These are phyloP conservation scores for Kwoniella europaea DNA, from an alignment of 768 basidiomycete genomes.

Conservation along the genomic window DNA sequence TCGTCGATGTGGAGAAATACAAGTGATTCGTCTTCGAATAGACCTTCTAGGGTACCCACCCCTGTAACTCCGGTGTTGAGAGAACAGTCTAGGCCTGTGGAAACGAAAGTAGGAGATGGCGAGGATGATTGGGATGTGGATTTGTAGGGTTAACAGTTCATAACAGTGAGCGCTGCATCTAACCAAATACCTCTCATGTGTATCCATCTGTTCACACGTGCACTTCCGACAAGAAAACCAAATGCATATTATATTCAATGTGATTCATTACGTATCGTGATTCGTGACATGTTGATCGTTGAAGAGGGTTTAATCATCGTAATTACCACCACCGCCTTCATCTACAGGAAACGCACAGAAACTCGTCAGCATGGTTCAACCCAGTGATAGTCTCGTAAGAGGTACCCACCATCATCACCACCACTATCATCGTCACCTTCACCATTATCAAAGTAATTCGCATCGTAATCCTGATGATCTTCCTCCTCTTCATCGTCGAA, in stretches of 20 bases:
- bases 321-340: constrained; percentile 32
- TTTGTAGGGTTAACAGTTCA: background rate
- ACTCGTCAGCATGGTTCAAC: background rate
- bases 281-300: background rate
- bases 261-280: background rate
- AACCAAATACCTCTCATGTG: background rate
- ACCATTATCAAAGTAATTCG: constrained; percentile 55
- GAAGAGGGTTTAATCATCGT: constrained; percentile 29
- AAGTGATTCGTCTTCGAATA: background rate
- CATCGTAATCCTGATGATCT: constrained; percentile 54
- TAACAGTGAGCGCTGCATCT: background rate
- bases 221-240: background rate
- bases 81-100: constrained; percentile 1
- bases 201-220: background rate
- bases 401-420: constrained; percentile 44
- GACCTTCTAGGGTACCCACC: constrained; percentile 19
- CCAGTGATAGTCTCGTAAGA: background rate
- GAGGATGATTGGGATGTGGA: constrained; percentile 31
- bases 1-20: constrained; percentile 5
- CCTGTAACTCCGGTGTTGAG: constrained; percentile 21
- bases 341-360: background rate
- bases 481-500: constrained; percentile 47
- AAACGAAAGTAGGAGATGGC: background rate
- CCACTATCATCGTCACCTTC: constrained; percentile 53
- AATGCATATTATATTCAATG: constrained; percentile 11